Conservation (phyloP, 2,329 filamentous ascomycete species). For the Cercospora sojina region DNA sequence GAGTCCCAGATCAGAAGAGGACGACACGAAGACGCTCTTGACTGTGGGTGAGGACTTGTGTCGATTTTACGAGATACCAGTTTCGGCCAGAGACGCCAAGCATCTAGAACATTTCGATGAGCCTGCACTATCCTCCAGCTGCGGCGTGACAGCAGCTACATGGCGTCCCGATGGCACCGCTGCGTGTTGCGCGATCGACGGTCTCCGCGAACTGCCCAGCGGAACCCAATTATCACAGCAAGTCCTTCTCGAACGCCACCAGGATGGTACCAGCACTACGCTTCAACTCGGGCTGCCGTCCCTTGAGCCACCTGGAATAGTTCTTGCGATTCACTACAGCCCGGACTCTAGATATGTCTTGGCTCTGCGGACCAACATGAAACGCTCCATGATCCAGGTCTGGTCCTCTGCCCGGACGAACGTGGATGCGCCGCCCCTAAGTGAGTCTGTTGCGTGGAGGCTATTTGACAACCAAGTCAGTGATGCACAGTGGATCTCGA, state of each 20-base stretch:
- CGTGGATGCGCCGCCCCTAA: slow-evolving; percentile 18
- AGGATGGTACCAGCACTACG: slow-evolving; percentile 24
- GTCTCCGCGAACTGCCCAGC: slow-evolving; percentile 23
- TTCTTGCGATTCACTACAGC: slow-evolving; percentile 35
- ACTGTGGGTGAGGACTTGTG: slow-evolving; percentile 38
- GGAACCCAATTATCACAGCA: slow-evolving; percentile 26
- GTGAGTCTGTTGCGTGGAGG: slow-evolving; percentile 43
- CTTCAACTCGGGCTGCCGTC: slow-evolving; percentile 27
- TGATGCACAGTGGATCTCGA: slow-evolving; percentile 47
- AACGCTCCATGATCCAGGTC: slow-evolving; percentile 36
- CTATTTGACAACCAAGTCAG: slow-evolving; percentile 44
- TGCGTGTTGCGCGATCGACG: slow-evolving; percentile 35
- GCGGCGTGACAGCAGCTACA: slow-evolving; percentile 36
- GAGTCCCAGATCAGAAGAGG: slow-evolving; percentile 30
- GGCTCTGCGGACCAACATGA: slow-evolving; percentile 32
- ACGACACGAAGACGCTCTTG: slow-evolving; percentile 33
- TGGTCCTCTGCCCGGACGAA: slow-evolving; percentile 25
- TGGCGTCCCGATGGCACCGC: slow-evolving; percentile 39
- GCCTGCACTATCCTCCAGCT: slow-evolving; percentile 29
- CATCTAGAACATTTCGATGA: slow-evolving; percentile 32
- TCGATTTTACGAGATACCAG: slow-evolving; percentile 37
- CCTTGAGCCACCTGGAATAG: slow-evolving; percentile 33
- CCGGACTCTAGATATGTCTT: slow-evolving; percentile 34
- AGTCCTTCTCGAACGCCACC: slow-evolving; percentile 31
- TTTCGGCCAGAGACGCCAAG: slow-evolving; percentile 23